Conservation (phyloP, 768 basidiomycete species). For the Mycena chlorophos region DNA sequence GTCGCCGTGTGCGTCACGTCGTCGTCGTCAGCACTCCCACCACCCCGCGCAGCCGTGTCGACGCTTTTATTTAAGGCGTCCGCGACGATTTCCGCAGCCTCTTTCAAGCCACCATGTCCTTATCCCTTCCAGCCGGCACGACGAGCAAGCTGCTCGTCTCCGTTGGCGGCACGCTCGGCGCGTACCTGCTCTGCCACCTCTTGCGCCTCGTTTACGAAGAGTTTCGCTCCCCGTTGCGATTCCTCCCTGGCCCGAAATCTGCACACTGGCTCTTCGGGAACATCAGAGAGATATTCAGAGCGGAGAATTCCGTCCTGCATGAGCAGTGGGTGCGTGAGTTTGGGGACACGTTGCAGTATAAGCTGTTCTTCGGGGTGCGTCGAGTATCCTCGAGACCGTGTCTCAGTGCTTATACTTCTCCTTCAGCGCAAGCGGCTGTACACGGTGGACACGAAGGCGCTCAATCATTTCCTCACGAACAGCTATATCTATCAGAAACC, state of each 20-base stretch:
- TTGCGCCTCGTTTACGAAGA: conserved; percentile 12
- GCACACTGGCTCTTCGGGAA: conserved; percentile 36
- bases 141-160: conserved; percentile 6
- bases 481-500: conserved; percentile 47
- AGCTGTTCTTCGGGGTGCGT: conserved; percentile 45
- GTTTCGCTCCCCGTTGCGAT: conserved; percentile 29
- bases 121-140: background rate
- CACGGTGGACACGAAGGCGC: conserved; percentile 49
- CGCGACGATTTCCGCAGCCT: background rate
- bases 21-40: no score
- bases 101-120: background rate
- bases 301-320: conserved; percentile 29
- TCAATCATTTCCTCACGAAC: conserved; percentile 52
- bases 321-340: conserved; percentile 52
- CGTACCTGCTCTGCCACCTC: conserved; percentile 21
- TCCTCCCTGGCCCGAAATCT: conserved; percentile 38
- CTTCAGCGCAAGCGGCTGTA: conserved; percentile 33
- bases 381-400: background rate
- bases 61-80: no score
- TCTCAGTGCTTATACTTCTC: background rate
- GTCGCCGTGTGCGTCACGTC: no score
- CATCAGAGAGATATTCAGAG: conserved; percentile 26
- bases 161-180: background rate
- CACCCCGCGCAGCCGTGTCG: no score
- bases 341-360: conserved; percentile 47